phyloP scores from a whole-genome alignment of 148 eudicot species.

The Arbutus unedo region DNA sequence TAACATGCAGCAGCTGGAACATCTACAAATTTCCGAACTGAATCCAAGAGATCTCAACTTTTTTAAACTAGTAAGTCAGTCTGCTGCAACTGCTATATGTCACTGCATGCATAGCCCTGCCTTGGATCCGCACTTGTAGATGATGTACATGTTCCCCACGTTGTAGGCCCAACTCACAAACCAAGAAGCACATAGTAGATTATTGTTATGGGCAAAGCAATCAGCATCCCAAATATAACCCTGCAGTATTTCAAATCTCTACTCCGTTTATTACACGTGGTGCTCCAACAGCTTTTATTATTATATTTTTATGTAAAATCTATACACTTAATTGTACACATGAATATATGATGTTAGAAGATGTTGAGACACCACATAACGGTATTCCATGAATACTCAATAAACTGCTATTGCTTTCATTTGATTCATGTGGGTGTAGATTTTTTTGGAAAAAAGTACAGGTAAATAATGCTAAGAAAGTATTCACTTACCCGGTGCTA shows the following conservation, averaged over 20 bases:
- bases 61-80: slow-evolving; percentile 4
- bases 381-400: too few species aligned
- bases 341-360: too few species aligned
- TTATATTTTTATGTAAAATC: too few species aligned
- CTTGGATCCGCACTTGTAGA: slow-evolving; percentile 18
- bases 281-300: too few species aligned
- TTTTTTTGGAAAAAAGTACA: too few species aligned
- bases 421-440: too few species aligned
- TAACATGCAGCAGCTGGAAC: slow-evolving; percentile 3
- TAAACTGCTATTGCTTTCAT: too few species aligned
- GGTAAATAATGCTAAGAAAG: not conserved
- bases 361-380: too few species aligned
- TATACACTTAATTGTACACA: too few species aligned
- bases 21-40: slow-evolving; percentile 22
- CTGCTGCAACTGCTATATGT: slow-evolving; percentile 3
- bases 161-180: slow-evolving; percentile 28
- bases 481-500: slow-evolving; percentile 72
- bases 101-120: slow-evolving; percentile 11
- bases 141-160: not conserved
- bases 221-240: slow-evolving; percentile 93
- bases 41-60: slow-evolving; percentile 24
- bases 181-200: slow-evolving; percentile 83
- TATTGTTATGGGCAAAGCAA: slow-evolving; percentile 87
- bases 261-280: not conserved
- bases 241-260: slow-evolving; percentile 37